phyloP scores from a whole-genome alignment of 495 filamentous ascomycete genomes.

The Rusavskia elegans region DNA sequence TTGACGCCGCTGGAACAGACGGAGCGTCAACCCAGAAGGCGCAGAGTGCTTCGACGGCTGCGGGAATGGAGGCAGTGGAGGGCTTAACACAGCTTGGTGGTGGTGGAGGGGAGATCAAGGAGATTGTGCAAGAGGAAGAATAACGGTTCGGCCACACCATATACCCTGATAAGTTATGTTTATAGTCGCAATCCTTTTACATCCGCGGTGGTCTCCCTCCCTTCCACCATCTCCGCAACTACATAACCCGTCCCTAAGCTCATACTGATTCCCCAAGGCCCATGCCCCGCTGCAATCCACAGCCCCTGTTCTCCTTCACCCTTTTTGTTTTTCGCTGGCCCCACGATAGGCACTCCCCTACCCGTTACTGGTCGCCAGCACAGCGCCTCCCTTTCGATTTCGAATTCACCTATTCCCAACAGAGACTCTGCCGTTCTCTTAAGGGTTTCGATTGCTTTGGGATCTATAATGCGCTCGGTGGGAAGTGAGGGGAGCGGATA shows the following conservation, averaged over 20 bases:
- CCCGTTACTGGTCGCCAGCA: constrained; percentile 59
- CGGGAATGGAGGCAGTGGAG: neutral
- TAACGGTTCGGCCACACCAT: neutral
- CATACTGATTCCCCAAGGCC: constrained; percentile 52
- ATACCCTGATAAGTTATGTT: neutral
- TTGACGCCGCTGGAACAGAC: constrained; percentile 1
- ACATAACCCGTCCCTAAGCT: constrained; percentile 50
- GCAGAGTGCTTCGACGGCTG: neutral
- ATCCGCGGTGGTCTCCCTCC: constrained; percentile 30
- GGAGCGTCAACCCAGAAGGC: constrained; percentile 3
- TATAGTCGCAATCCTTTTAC: constrained; percentile 25
- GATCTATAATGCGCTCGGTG: constrained; percentile 30
- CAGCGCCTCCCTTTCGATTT: constrained; percentile 46
- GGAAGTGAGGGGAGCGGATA: constrained; percentile 41
- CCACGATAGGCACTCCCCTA: constrained; percentile 45
- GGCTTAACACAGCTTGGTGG: neutral
- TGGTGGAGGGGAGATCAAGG: constrained; percentile 7
- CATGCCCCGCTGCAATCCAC: constrained; percentile 57
- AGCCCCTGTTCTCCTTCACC: constrained; percentile 45
- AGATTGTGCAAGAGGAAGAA: constrained; percentile 10
- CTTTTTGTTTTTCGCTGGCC: constrained; percentile 21
- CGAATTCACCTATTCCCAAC: constrained; percentile 40
- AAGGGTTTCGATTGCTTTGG: constrained; percentile 31
- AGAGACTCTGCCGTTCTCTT: constrained; percentile 37
- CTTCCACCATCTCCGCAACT: constrained; percentile 46